Evolutionary conservation across 1,139 yeast genomes (phyloP), one percentile per base, ranked within the genome.

Genomic region (Suhomyces ambrosiae): DNA sequence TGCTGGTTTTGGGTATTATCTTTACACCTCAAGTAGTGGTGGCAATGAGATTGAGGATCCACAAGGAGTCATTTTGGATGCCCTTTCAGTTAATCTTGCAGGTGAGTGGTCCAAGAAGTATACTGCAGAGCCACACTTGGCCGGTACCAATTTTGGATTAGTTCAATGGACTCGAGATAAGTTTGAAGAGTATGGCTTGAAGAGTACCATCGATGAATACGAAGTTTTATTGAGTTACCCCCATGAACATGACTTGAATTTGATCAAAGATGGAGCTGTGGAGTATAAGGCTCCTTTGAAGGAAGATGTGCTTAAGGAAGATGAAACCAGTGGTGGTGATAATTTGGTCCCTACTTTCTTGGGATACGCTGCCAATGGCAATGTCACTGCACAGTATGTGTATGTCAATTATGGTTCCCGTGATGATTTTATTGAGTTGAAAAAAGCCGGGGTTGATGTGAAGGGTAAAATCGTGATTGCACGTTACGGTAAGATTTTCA

Each of bases 251-350:
- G 68, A 58, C 17, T 65, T 82, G 42, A 58, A 64, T 28, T 58
- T 82, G 28, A 35, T 74, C 31, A 24, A 43, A 4, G 39, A 49
- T 24, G 46, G 45, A 14, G 51, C 65, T 8, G 57, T 71, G 7
- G 58, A 74, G 28, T 86, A 79, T 58, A 66, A 70, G 42, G 89
- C 96, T 4, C 70, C 81, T 1, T 68, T 87, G 45, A 68, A 70
- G 46, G 96, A 88, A 60, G 96, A 88, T 54, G 80, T 62, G 10
- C 54, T 88, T 27, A 65, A 75, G 9, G 85, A 85, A 40, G 97
- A 89, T 58, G 74, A 79, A 23, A 82, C 89, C 23, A 74, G 95
- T 1, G 56, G 60, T 6, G 67, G 71, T 11, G 59, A 61, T 28
- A 80, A 75, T 32, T 48, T 61, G 9, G 58, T 70, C 28, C 77